phyloP scores from a whole-genome alignment of 2,329 filamentous ascomycete species.

The Aotearoamyces nothofagi region DNA sequence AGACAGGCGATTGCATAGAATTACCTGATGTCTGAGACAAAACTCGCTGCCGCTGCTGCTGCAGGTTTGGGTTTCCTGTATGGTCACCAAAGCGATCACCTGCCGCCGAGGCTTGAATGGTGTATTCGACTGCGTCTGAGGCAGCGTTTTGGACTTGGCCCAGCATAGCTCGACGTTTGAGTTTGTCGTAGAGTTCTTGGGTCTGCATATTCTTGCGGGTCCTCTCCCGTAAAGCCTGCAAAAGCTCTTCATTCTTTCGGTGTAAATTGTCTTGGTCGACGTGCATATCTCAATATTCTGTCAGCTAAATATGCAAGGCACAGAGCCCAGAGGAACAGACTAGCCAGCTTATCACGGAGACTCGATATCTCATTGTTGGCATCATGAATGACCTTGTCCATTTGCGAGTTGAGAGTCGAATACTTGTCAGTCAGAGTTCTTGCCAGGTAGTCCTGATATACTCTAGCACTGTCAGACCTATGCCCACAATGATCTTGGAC shows the following conservation, averaged over 20 bases:
- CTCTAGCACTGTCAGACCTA: constrained; percentile 31
- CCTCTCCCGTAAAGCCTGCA: constrained; percentile 53
- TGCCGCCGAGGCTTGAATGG: constrained; percentile 18
- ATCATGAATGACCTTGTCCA: constrained; percentile 61
- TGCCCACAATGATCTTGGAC: constrained; percentile 9
- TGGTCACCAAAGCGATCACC: constrained; percentile 14
- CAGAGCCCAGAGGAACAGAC: constrained; percentile 26
- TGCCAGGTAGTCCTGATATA: constrained; percentile 63
- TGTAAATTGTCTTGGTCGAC: constrained; percentile 46
- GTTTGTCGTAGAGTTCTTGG: constrained; percentile 48
- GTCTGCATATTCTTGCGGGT: constrained; percentile 51
- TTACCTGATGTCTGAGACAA: constrained; percentile 7
- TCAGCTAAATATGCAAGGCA: background rate
- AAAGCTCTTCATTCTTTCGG: constrained; percentile 58
- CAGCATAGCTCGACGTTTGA: constrained; percentile 39
- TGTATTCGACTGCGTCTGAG: constrained; percentile 30
- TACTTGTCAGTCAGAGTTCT: constrained; percentile 63
- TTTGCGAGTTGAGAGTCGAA: constrained; percentile 41
- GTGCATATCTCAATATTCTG: constrained; percentile 33
- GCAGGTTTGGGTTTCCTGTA: constrained; percentile 8
- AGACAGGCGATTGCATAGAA: no score
- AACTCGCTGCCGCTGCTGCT: constrained; percentile 6
- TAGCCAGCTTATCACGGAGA: constrained; percentile 47
- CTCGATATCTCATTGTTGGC: constrained; percentile 57
- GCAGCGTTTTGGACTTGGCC: constrained; percentile 39